Evolutionary conservation across 1,139 yeast genomes (phyloP).

Genomic region (Pichia sp.): DNA sequence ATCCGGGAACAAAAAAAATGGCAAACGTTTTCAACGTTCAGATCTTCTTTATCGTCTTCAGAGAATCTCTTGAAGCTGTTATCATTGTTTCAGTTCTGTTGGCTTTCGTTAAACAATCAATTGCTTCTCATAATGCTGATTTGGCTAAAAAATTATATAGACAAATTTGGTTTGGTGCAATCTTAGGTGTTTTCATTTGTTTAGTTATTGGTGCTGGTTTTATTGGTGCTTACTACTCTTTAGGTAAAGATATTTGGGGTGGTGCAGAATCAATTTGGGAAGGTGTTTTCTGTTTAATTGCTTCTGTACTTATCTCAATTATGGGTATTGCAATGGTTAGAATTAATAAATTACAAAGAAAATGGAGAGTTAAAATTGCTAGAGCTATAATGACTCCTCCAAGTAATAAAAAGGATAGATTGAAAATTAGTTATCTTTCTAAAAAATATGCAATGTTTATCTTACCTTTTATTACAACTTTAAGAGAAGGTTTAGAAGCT

Average conservation of each 20-base stretch:
- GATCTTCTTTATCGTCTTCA: constrained; percentile 75
- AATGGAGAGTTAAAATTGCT: constrained; percentile 88
- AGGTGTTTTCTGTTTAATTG: constrained; percentile 78
- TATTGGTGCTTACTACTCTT: constrained; percentile 73
- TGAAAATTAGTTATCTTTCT: constrained; percentile 37
- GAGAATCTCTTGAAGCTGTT: constrained; percentile 88
- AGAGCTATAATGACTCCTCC: constrained; percentile 40
- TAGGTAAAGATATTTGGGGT: constrained; percentile 81
- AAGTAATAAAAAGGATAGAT: constrained; percentile 30
- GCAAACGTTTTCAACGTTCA: constrained; percentile 44
- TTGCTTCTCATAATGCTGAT: constrained; percentile 35
- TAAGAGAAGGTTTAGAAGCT: constrained; percentile 87
- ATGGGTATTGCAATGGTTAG: constrained; percentile 94
- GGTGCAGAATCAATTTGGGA: constrained; percentile 89
- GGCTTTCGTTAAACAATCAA: constrained; percentile 83
- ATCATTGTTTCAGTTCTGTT: constrained; percentile 82
- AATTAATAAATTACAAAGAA: constrained; percentile 82
- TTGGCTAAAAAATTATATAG: constrained; percentile 50
- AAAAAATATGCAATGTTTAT: constrained; percentile 68
- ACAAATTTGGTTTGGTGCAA: constrained; percentile 80
- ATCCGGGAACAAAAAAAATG: constrained; percentile 11
- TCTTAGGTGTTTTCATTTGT: constrained; percentile 65
- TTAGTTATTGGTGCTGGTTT: constrained; percentile 75
- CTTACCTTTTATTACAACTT: constrained; percentile 68
- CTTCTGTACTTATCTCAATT: constrained; percentile 70